Evolutionary conservation across 495 filamentous ascomycete genomes (phyloP).

Genomic region (Lasiosphaeris hirsuta): DNA sequence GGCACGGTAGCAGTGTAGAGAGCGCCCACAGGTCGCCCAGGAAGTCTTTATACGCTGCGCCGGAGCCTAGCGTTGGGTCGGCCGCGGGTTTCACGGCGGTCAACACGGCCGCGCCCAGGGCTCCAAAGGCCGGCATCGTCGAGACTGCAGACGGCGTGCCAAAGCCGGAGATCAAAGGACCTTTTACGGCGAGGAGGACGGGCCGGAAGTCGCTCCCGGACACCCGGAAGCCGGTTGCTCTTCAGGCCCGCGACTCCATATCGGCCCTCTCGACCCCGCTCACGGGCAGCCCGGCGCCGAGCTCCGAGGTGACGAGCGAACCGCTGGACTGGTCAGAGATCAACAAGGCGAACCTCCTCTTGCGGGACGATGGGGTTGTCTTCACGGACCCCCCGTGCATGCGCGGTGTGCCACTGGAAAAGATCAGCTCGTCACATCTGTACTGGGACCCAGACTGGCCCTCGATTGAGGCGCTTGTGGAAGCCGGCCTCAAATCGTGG

Average conservation of each 20-base stretch:
- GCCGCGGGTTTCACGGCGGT: constrained; percentile 25
- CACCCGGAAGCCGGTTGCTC: constrained; percentile 4
- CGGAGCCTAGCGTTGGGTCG: neutral
- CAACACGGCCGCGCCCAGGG: constrained; percentile 8
- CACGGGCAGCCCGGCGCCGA: constrained; percentile 18
- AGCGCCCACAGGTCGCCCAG: neutral
- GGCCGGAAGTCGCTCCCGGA: constrained; percentile 25
- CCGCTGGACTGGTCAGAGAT: constrained; percentile 30
- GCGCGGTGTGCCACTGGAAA: constrained; percentile 43
- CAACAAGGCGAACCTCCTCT: constrained; percentile 32
- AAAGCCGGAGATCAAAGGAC: neutral
- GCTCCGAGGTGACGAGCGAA: constrained; percentile 11
- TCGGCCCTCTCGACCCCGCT: constrained; percentile 6
- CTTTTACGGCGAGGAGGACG: neutral
- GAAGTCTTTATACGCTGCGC: neutral
- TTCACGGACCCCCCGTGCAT: constrained; percentile 41
- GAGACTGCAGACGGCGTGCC: neutral
- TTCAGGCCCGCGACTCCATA: neutral
- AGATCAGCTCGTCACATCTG: constrained; percentile 38
- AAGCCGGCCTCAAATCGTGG: constrained; percentile 34
- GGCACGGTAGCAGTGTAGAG: neutral
- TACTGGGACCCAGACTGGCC: constrained; percentile 48
- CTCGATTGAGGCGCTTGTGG: constrained; percentile 30
- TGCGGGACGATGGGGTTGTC: constrained; percentile 39
- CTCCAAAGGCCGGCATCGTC: neutral